Evolutionary conservation across 768 basidiomycete genomes (phyloP).

Genomic region (Naematelia encephala): DNA sequence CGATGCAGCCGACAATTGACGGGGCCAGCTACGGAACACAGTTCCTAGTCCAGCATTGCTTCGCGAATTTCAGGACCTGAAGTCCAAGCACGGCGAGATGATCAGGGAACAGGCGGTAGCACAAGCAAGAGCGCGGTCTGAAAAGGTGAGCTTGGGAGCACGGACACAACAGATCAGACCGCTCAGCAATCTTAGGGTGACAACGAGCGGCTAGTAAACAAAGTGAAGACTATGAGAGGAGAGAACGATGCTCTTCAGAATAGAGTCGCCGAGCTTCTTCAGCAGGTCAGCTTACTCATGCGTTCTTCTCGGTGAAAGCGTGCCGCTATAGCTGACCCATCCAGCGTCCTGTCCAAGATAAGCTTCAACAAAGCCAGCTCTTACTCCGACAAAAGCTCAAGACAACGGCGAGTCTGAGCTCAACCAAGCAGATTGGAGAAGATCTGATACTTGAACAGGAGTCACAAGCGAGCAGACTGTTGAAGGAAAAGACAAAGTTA

Average conservation of each 20-base stretch:
- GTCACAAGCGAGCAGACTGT: neutral
- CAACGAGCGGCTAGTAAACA: slow-evolving; percentile 11
- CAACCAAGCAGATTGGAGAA: neutral
- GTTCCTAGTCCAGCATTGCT: neutral
- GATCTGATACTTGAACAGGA: neutral
- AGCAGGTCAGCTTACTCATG: slow-evolving; percentile 11
- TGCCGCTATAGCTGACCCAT: neutral
- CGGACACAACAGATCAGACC: neutral
- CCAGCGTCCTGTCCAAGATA: neutral
- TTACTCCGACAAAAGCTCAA: neutral
- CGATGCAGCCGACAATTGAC: neutral
- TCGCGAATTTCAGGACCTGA: neutral
- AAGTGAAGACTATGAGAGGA: slow-evolving; percentile 13
- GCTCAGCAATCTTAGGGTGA: neutral
- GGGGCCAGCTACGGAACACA: neutral
- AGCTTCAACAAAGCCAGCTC: neutral
- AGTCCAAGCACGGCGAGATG: neutral
- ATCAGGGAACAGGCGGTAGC: neutral
- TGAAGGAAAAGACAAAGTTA: neutral
- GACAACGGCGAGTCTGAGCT: neutral
- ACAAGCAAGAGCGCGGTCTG: neutral
- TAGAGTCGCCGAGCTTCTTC: slow-evolving; percentile 1
- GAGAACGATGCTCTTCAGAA: slow-evolving; percentile 7
- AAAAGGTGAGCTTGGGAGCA: neutral
- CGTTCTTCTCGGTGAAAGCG: neutral